These are phyloP conservation scores for Biscogniauxia marginata DNA, from an alignment of 2,329 filamentous ascomycete genomes.

Conservation along the genomic window DNA sequence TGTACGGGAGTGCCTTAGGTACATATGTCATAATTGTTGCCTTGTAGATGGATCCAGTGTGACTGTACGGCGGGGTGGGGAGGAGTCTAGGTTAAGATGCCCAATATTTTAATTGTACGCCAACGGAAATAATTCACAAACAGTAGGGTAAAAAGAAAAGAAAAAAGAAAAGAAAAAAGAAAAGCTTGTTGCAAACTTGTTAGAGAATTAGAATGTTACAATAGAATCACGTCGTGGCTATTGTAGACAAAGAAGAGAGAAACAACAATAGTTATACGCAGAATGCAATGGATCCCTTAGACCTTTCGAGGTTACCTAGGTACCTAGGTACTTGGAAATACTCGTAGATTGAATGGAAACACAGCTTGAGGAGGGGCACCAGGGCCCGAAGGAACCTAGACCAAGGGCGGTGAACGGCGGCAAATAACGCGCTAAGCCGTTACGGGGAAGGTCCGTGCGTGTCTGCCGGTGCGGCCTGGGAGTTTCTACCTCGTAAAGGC, in stretches of 20 bases:
- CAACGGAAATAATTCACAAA: no score
- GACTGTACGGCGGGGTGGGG: no score
- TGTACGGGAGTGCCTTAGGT: not conserved
- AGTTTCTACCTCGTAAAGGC: not conserved
- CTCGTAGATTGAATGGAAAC: no score
- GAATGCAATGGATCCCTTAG: not conserved
- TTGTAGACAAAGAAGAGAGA: not conserved
- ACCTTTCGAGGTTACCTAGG: no score
- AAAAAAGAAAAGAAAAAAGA: no score
- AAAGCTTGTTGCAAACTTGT: no score
- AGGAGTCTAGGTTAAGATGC: no score
- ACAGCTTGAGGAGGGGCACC: not conserved
- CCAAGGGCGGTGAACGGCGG: not conserved
- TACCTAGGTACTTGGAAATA: not conserved
- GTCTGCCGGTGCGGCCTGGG: not conserved
- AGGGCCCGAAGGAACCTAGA: not conserved
- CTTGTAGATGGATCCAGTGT: no score
- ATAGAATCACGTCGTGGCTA: no score
- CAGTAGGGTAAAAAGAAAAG: no score
- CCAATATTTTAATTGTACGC: no score
- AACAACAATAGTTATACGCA: not conserved
- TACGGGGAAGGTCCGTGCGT: not conserved
- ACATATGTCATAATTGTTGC: not conserved
- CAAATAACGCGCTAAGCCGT: not conserved
- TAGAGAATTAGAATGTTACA: no score